Base-by-base conservation (phyloP, 805 yeast species). In the Ogataea zsoltii region DNA sequence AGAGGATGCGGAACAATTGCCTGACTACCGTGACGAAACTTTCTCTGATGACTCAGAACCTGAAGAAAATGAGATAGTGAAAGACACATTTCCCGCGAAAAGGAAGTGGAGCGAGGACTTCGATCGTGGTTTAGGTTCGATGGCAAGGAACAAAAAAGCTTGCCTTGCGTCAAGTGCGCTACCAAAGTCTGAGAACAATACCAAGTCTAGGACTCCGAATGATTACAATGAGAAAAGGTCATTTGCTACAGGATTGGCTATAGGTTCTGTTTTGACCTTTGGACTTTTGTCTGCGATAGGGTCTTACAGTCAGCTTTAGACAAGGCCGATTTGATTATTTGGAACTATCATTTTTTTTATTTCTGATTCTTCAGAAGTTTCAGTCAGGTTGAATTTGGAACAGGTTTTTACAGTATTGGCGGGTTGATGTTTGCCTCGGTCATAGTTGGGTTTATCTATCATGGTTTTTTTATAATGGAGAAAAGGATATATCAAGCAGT, bases 201-300 rank as follows among this genome's bases (percentile, higher is more conserved):
- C 13, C 14, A 6, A 28, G 11, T 11, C 14, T 11, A 13, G 11
- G 7, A 13, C 11, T 28, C 13, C 31, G 13, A 28, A n/a, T 4
- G 14, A n/a, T 11, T 6, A 11, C 16, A n/a, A 26, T 10, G 32
- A 28, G 30, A 42, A 42, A 36, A 35, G 41, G 23, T 32, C 43
- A 25, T 54, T 54, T 36, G 38, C 49, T 21, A 43, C 50, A 11
- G 61, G 62, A 19, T 29, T 51, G 14, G 54, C 53, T 2, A 7
- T 58, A 23, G 64, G 64, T 2, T 44, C 58, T 3, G 50, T 46
- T 2, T 29, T 48, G 14, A 58, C 59, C 6, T 44, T 57, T 44
- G 51, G 56, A 12, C 56, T 62, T 3, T 56, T 65, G 37, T 56
- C 62, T 52, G 59, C 56, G 3, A 38, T 55, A 17, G 62, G 61